Conservation (phyloP, 208 protist species). For the Acanthamoeba lenticulata region DNA sequence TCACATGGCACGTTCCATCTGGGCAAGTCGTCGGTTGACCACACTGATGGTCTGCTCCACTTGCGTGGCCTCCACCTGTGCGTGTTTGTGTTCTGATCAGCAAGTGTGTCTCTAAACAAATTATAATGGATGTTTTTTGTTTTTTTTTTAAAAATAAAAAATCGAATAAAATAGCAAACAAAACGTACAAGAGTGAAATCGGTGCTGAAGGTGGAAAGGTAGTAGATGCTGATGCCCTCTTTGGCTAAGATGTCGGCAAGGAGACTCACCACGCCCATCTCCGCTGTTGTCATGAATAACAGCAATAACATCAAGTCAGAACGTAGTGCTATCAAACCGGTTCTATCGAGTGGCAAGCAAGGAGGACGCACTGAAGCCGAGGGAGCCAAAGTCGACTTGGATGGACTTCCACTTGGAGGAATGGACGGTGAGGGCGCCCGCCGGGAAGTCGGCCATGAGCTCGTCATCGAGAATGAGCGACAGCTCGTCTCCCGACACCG, state of each 20-base stretch:
- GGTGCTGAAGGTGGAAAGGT: conserved; percentile 64
- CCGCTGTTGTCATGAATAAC: not conserved
- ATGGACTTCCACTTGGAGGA: not conserved
- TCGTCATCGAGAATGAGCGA: conserved; percentile 62
- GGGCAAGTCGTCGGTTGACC: conserved; percentile 5
- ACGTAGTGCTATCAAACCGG: not conserved
- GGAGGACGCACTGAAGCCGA: not conserved
- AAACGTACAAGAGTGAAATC: conserved; percentile 24
- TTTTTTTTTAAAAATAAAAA: too few species aligned
- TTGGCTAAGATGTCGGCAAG: conserved; percentile 38
- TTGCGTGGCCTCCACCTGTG: conserved; percentile 22
- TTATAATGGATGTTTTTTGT: too few species aligned
- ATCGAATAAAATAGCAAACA: not conserved
- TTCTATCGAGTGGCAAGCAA: not conserved
- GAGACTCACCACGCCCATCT: conserved; percentile 50
- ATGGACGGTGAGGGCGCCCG: not conserved
- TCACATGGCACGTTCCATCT: conserved; percentile 28
- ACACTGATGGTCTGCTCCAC: conserved; percentile 12
- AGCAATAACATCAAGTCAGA: not conserved
- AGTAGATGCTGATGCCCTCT: conserved; percentile 69
- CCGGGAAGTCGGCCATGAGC: conserved; percentile 27
- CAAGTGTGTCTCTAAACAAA: not conserved
- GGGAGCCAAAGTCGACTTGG: conserved; percentile 48
- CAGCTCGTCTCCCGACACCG: conserved; percentile 40
- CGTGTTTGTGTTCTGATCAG: not conserved